These are phyloP conservation scores for Tricholoma furcatifolium DNA, from an alignment of 768 basidiomycete species.

Conservation along the genomic window DNA sequence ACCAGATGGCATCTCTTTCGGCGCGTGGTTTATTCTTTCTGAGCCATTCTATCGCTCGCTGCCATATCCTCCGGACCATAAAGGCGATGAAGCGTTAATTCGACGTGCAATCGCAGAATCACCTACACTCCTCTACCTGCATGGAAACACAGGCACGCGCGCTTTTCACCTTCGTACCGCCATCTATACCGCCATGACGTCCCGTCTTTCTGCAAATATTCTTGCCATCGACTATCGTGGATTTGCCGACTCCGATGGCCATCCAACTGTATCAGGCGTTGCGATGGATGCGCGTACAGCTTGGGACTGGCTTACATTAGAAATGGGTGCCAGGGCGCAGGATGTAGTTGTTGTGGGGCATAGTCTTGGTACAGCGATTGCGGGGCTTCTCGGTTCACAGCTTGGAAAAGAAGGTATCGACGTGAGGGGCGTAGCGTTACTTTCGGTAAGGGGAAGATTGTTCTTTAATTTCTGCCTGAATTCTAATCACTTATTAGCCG, in stretches of 20 bases:
- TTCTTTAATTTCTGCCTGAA: not conserved
- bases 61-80: constrained; percentile 31
- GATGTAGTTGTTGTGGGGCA: constrained; percentile 69
- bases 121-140: constrained; percentile 70
- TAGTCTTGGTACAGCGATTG: constrained; percentile 76
- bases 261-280: constrained; percentile 61
- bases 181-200: constrained; percentile 48
- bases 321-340: constrained; percentile 43
- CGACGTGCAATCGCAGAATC: constrained; percentile 26
- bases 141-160: constrained; percentile 72
- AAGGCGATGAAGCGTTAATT: constrained; percentile 19
- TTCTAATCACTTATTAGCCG: constrained; percentile 26
- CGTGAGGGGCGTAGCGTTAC: constrained; percentile 48
- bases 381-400: constrained; percentile 40
- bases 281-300: constrained; percentile 56
- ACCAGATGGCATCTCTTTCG: constrained; percentile 60
- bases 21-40: constrained; percentile 66
- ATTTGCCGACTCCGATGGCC: constrained; percentile 68
- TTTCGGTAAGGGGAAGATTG: constrained; percentile 30
- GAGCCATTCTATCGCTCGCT: constrained; percentile 44
- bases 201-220: constrained; percentile 55
- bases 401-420: constrained; percentile 43
- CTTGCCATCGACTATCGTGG: constrained; percentile 75
- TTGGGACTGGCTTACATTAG: constrained; percentile 58
- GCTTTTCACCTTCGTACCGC: constrained; percentile 51